A percentile compares a stretch with the other conserved stretches of the same genome.
These are phyloP conservation scores for Cercospora canescens DNA, from an alignment of 2,329 filamentous ascomycete genomes.

Conservation along the genomic window DNA sequence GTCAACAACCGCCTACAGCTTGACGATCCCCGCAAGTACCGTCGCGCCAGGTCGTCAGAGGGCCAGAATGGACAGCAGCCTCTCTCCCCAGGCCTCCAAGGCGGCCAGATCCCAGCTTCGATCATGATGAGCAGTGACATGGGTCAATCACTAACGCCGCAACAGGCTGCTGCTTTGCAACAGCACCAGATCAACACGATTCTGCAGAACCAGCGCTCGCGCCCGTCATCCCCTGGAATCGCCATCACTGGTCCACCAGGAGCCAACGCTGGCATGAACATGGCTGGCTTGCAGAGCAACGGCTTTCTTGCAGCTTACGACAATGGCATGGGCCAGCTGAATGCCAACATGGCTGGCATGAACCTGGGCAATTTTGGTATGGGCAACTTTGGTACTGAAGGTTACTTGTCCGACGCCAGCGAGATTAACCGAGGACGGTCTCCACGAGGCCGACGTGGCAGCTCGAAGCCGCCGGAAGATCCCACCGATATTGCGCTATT, in stretches of 20 bases:
- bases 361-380: constrained; percentile 57
- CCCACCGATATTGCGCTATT: constrained; percentile 87
- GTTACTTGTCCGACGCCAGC: constrained; percentile 90
- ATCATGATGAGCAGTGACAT: constrained; percentile 89
- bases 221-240: constrained; percentile 85
- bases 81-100: constrained; percentile 59
- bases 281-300: constrained; percentile 80
- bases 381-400: constrained; percentile 74
- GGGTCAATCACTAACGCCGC: constrained; percentile 75
- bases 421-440: constrained; percentile 89
- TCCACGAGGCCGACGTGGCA: constrained; percentile 86
- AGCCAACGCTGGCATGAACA: constrained; percentile 42
- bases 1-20: constrained; percentile 98
- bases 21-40: constrained; percentile 95
- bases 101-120: constrained; percentile 57
- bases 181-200: constrained; percentile 76
- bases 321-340: constrained; percentile 54
- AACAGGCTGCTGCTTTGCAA: constrained; percentile 54
- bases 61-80: constrained; percentile 52
- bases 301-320: constrained; percentile 92
- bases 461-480: constrained; percentile 96
- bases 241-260: constrained; percentile 69
- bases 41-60: constrained; percentile 75
- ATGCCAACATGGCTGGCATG: constrained; percentile 68
- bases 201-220: constrained; percentile 77